A percentile compares a stretch with the other conserved stretches of the same genome.
Evolutionary conservation across 2,329 filamentous ascomycete genomes (phyloP).

Genomic region (Monosporascus ibericus): DNA sequence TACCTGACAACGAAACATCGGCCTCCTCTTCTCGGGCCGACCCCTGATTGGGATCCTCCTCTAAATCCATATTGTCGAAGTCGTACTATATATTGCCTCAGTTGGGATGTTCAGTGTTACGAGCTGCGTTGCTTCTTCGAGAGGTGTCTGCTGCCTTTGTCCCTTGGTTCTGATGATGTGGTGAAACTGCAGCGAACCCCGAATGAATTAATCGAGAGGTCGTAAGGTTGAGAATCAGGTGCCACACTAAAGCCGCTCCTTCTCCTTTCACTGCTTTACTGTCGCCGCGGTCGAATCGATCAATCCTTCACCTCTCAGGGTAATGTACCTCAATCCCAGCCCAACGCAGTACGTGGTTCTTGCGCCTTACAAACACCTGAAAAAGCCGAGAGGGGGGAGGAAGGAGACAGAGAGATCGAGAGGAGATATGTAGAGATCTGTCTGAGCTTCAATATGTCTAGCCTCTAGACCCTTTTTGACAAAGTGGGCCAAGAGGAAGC

Average conservation of each 20-base stretch:
- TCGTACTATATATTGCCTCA: neutral
- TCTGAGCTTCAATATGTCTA: neutral
- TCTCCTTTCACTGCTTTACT: too few relatives aligned
- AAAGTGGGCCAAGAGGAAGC: neutral
- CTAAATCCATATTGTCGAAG: neutral
- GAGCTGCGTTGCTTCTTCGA: too few relatives aligned
- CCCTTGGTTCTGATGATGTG: too few relatives aligned
- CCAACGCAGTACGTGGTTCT: neutral
- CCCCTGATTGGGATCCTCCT: neutral
- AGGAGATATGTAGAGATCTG: neutral
- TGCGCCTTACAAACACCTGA: neutral
- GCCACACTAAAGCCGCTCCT: too few relatives aligned
- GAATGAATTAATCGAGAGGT: too few relatives aligned
- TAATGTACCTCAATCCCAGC: neutral
- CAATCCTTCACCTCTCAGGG: neutral
- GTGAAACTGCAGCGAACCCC: too few relatives aligned
- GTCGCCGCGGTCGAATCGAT: neutral
- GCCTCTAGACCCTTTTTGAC: neutral
- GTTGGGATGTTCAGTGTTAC: too few relatives aligned
- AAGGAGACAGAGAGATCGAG: neutral
- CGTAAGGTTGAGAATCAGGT: too few relatives aligned
- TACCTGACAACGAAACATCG: slow-evolving; percentile 18
- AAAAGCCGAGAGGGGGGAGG: neutral
- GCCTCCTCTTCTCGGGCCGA: slow-evolving; percentile 6
- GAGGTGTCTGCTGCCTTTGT: too few relatives aligned